Evolutionary conservation across 2,329 filamentous ascomycete species (phyloP).

Genomic region (Rhynchosporium graminicola): DNA sequence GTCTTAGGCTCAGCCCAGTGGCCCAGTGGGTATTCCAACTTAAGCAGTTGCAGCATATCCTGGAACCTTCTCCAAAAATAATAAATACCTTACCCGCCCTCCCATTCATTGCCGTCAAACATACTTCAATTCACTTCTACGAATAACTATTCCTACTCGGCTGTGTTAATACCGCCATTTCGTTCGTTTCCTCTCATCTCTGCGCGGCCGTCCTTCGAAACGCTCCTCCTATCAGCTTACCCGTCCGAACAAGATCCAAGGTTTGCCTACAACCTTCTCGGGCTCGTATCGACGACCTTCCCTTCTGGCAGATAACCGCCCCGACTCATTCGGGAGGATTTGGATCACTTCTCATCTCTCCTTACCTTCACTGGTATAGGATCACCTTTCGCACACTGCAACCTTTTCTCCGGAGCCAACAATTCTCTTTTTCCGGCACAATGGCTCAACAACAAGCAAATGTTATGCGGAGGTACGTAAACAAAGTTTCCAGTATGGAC

Average conservation of each 20-base stretch:
- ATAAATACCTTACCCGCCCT: slow-evolving; percentile 23
- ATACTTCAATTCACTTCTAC: too few species aligned
- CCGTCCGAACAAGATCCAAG: slow-evolving; percentile 21
- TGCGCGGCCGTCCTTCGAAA: not conserved
- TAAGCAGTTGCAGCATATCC: slow-evolving; percentile 6
- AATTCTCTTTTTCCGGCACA: slow-evolving; percentile 23
- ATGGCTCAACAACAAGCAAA: slow-evolving; percentile 44
- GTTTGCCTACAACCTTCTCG: slow-evolving; percentile 24
- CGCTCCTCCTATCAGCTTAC: slow-evolving; percentile 27
- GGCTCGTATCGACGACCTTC: slow-evolving; percentile 34
- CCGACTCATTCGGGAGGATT: slow-evolving; percentile 10
- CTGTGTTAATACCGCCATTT: not conserved
- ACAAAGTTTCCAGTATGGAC: not conserved
- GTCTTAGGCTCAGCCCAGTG: slow-evolving; percentile 30
- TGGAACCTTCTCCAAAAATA: slow-evolving; percentile 10
- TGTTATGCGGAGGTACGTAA: slow-evolving; percentile 48
- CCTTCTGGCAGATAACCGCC: slow-evolving; percentile 17
- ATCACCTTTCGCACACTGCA: slow-evolving; percentile 15
- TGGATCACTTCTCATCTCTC: slow-evolving; percentile 19
- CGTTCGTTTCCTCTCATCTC: not conserved
- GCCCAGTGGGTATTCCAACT: not conserved
- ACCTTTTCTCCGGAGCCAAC: slow-evolving; percentile 8
- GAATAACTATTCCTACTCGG: not conserved
- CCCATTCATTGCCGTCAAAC: not conserved
- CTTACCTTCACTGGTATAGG: slow-evolving; percentile 33